A percentile compares a stretch with the other conserved stretches of the same genome.
These are phyloP conservation scores for Penicillium occitanis DNA, from an alignment of 2,329 filamentous ascomycete genomes.

Conservation along the genomic window DNA sequence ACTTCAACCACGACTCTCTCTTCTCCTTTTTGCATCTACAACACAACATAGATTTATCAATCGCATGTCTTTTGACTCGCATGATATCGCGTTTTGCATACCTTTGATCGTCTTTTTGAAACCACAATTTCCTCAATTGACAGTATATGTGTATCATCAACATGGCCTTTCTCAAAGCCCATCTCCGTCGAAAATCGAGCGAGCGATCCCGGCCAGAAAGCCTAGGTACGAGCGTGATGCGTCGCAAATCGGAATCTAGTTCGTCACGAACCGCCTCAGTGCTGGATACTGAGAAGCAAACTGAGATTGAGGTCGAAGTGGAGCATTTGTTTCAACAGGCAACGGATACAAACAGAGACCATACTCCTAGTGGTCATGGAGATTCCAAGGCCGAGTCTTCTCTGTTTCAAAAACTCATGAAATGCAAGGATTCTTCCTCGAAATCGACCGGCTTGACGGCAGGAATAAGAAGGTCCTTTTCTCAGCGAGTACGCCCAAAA, in stretches of 20 bases:
- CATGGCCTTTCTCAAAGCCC: constrained; percentile 19
- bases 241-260: constrained; percentile 7
- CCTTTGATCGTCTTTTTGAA: constrained; percentile 43
- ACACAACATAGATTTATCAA: constrained; percentile 25
- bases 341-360: neutral
- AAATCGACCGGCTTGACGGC: neutral
- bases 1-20: constrained; percentile 16
- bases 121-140: constrained; percentile 25
- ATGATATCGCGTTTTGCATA: constrained; percentile 65
- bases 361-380: neutral
- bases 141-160: neutral
- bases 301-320: constrained; percentile 3
- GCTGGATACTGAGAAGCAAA: neutral
- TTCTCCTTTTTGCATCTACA: constrained; percentile 35
- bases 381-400: neutral
- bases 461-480: constrained; percentile 11
- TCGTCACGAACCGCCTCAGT: constrained; percentile 3
- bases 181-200: constrained; percentile 14
- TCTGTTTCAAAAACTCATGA: constrained; percentile 15
- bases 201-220: constrained; percentile 4
- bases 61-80: constrained; percentile 36
- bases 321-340: constrained; percentile 17
- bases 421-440: neutral
- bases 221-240: neutral
- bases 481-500: neutral